A percentile compares a stretch with the other conserved stretches of the same genome.
Conservation (phyloP, 108 stramenopile genomes). For the Chaetoceros tenuissimus region DNA sequence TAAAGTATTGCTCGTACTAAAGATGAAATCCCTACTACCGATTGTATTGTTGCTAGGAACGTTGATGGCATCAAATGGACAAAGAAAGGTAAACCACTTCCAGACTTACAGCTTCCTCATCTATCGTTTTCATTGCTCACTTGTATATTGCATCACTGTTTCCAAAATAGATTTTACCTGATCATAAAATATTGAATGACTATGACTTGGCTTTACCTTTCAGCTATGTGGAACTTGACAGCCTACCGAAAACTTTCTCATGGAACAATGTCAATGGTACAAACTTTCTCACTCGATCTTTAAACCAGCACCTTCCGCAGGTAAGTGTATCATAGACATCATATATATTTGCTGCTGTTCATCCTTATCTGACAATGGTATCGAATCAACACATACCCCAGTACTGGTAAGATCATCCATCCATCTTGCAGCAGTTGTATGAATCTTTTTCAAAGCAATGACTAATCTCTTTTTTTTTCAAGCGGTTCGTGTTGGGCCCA, state of each 20-base stretch:
- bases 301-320: conserved; percentile 93
- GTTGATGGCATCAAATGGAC: too few species aligned
- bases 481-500: conserved; percentile 84
- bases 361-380: neutral
- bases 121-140: too few species aligned
- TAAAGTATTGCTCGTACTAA: too few species aligned
- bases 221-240: conserved; percentile 32
- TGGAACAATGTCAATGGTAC: conserved; percentile 80
- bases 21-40: too few species aligned
- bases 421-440: neutral
- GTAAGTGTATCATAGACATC: conserved; percentile 16
- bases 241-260: conserved; percentile 51
- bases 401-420: neutral
- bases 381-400: neutral
- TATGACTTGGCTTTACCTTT: conserved; percentile 28
- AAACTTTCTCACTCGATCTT: conserved; percentile 63
- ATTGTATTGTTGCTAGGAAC: too few species aligned
- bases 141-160: too few species aligned
- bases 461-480: too few species aligned
- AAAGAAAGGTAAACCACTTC: too few species aligned
- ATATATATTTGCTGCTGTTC: neutral
- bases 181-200: too few species aligned
- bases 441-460: conserved; percentile 22
- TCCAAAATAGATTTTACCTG: too few species aligned
- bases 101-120: too few species aligned